Percentiles rank a stretch among this genome's conserved stretches.
These are phyloP conservation scores for Berberis vulgaris DNA, from an alignment of 164 flowering plant species.

Conservation along the genomic window DNA sequence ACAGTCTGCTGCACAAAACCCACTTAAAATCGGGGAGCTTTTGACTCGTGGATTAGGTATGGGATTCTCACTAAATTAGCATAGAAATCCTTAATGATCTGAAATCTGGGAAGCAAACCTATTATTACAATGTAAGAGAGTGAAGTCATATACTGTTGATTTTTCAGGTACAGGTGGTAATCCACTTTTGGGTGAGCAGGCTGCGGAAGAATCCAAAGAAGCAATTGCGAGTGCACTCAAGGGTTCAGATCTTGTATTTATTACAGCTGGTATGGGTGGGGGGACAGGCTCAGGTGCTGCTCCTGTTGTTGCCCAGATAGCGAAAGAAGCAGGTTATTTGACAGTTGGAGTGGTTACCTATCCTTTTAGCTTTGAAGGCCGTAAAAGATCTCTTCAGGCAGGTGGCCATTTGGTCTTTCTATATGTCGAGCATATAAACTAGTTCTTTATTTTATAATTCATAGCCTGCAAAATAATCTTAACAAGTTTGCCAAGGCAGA, in stretches of 20 bases:
- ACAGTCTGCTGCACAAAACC: conserved; percentile 79
- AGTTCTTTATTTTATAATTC: too few species aligned
- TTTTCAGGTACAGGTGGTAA: conserved; percentile 92
- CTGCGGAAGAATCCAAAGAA: conserved; percentile 97
- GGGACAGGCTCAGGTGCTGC: conserved; percentile 99
- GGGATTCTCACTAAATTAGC: conserved; percentile 13
- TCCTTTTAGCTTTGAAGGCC: conserved; percentile 98
- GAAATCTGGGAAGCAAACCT: background rate
- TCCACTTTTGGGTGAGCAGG: conserved; percentile 92
- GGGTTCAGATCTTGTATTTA: conserved; percentile 94
- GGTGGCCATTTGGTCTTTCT: conserved; percentile 20
- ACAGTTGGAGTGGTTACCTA: conserved; percentile 99
- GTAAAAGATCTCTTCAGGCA: conserved; percentile 91
- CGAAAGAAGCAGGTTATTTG: conserved; percentile 92
- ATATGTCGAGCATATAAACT: too few species aligned
- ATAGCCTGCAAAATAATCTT: too few species aligned
- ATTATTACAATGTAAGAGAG: background rate
- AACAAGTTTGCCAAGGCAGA: too few species aligned
- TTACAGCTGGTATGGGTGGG: conserved; percentile 99
- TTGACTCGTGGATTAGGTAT: conserved; percentile 97
- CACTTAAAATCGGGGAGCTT: conserved; percentile 95
- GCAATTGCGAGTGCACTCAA: conserved; percentile 77
- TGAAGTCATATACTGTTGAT: background rate
- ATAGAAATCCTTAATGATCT: background rate
- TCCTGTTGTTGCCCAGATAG: conserved; percentile 90